Evolutionary conservation across 768 basidiomycete species (phyloP).

Genomic region (Tulasnella sp.): DNA sequence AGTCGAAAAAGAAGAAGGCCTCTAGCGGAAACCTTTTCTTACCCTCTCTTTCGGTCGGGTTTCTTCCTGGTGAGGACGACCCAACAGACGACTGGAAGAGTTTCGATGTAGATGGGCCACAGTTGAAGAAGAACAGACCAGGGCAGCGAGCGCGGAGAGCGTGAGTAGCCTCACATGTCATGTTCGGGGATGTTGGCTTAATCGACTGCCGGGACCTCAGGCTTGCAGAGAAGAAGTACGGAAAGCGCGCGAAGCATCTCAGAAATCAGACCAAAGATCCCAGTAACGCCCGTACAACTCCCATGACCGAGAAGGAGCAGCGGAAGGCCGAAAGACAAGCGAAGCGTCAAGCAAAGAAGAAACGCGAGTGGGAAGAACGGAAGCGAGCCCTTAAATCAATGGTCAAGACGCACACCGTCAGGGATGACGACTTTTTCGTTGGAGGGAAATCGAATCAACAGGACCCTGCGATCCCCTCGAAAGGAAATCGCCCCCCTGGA

Average conservation of each 20-base stretch:
- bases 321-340: slow-evolving; percentile 46
- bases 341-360: slow-evolving; percentile 77
- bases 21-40: slow-evolving; percentile 63
- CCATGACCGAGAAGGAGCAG: background rate
- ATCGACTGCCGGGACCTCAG: background rate
- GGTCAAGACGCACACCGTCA: slow-evolving; percentile 14
- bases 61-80: slow-evolving; percentile 57
- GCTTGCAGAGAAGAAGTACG: background rate
- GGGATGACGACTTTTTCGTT: background rate
- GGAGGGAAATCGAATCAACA: background rate
- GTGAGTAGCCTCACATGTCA: slow-evolving; percentile 51
- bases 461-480: background rate
- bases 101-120: slow-evolving; percentile 58
- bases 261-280: background rate
- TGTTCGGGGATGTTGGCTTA: background rate
- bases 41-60: slow-evolving; percentile 84
- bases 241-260: slow-evolving; percentile 6
- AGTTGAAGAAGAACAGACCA: slow-evolving; percentile 76
- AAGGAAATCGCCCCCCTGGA: background rate
- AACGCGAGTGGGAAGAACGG: slow-evolving; percentile 32
- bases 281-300: background rate
- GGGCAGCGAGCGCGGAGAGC: slow-evolving; percentile 92
- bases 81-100: slow-evolving; percentile 69
- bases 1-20: slow-evolving; percentile 30
- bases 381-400: slow-evolving; percentile 2